These are phyloP conservation scores for Sporothrix phasma DNA, from an alignment of 2,329 filamentous ascomycete species.

Conservation along the genomic window DNA sequence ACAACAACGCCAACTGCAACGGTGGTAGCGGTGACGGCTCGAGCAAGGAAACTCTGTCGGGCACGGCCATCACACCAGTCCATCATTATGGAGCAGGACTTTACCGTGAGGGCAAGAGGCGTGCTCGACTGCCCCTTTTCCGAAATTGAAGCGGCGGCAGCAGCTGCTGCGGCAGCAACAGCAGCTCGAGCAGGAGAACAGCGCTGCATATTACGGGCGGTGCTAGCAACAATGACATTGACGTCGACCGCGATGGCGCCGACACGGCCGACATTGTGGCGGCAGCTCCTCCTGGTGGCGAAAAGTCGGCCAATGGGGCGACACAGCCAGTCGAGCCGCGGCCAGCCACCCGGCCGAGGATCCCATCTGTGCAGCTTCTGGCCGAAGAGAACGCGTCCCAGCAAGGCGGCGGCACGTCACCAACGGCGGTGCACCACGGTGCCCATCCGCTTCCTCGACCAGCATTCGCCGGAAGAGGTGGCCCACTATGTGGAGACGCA, in stretches of 20 bases:
- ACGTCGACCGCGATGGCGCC: slow-evolving; percentile 3
- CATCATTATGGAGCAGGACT: slow-evolving; percentile 73
- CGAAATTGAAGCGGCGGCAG: slow-evolving; percentile 29
- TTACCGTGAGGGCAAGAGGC: slow-evolving; percentile 78
- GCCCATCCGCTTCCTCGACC: slow-evolving; percentile 84
- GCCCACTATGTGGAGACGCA: slow-evolving; percentile 89
- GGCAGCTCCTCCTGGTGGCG: slow-evolving; percentile 16
- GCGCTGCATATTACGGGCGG: slow-evolving; percentile 2
- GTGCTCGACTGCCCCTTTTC: slow-evolving; percentile 74
- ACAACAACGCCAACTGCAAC: no score
- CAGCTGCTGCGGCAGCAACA: slow-evolving; percentile 16
- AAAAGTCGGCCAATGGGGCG: neutral
- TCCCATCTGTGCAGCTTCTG: slow-evolving; percentile 56
- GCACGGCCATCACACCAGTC: slow-evolving; percentile 47
- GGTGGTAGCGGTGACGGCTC: slow-evolving; percentile 31
- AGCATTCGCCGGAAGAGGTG: slow-evolving; percentile 87
- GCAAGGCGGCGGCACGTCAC: slow-evolving; percentile 34
- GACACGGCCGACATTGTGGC: slow-evolving; percentile 20
- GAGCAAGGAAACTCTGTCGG: slow-evolving; percentile 39
- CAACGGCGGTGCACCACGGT: slow-evolving; percentile 47
- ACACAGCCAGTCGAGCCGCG: slow-evolving; percentile 4
- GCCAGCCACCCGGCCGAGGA: slow-evolving; percentile 41
- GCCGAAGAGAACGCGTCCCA: slow-evolving; percentile 49
- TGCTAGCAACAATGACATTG: neutral
- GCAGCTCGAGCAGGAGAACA: slow-evolving; percentile 13